A percentile compares a stretch with the other conserved stretches of the same genome.
Evolutionary conservation across 1,284 basidiomycete species (phyloP).

Genomic region (Trichosporon sp.): DNA sequence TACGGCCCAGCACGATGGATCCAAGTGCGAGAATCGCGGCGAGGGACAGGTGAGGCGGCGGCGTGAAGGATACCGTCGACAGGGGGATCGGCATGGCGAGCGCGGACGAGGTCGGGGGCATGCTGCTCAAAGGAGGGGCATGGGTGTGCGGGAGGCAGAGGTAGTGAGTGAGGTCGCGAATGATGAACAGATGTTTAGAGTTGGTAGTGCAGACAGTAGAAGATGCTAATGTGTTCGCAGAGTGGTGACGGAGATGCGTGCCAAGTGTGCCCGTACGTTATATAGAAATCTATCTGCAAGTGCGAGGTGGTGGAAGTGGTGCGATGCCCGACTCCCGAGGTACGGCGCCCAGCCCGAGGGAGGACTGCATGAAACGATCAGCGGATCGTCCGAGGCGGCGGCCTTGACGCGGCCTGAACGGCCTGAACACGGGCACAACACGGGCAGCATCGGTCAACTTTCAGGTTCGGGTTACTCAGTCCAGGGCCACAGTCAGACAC

Average conservation of each 20-base stretch:
- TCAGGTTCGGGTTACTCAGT: conserved; percentile 11
- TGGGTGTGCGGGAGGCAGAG: background rate
- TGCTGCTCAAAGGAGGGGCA: conserved; percentile 1
- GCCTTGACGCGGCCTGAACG: background rate
- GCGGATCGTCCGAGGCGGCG: conserved; percentile 12
- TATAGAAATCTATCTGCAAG: conserved; percentile 10
- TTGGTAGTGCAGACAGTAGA: background rate
- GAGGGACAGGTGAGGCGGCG: conserved; percentile 7
- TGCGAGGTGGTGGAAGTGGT: background rate
- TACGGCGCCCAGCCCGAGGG: background rate
- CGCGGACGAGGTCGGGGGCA: conserved; percentile 1
- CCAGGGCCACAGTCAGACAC: background rate
- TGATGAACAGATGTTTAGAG: background rate
- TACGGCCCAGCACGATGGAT: conserved; percentile 12
- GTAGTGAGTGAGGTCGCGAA: background rate
- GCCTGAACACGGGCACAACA: too few relatives aligned
- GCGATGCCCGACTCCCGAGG: conserved; percentile 7
- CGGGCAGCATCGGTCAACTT: conserved; percentile 10
- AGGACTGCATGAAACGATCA: conserved; percentile 6
- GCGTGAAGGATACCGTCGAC: conserved; percentile 2
- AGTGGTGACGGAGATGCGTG: too few relatives aligned
- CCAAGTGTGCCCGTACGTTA: background rate
- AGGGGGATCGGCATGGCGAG: background rate
- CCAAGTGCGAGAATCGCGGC: background rate
- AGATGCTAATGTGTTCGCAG: background rate